Evolutionary conservation across 2,329 filamentous ascomycete species (phyloP).

Genomic region (Alternaria tenuissima): DNA sequence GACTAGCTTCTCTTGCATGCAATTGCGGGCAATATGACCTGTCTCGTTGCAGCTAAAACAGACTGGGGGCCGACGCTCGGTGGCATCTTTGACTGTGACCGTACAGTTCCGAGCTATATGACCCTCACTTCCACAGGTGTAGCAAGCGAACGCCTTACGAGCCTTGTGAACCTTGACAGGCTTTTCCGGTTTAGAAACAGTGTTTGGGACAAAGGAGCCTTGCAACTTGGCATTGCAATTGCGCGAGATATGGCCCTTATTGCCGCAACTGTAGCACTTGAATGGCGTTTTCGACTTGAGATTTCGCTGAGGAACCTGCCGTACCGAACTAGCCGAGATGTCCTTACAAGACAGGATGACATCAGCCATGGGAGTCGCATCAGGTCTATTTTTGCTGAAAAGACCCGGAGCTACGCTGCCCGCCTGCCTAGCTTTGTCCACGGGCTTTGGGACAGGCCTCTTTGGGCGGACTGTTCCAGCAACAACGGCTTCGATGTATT

Average conservation of each 20-base stretch:
- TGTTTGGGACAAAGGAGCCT: background rate
- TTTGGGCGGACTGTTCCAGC: background rate
- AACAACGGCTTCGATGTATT: constrained; percentile 1
- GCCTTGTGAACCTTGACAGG: background rate
- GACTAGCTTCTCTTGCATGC: background rate
- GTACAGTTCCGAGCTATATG: background rate
- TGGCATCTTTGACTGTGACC: background rate
- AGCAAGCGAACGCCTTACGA: background rate
- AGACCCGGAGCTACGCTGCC: background rate
- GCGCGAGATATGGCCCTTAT: background rate
- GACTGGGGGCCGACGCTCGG: background rate
- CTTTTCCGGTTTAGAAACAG: background rate
- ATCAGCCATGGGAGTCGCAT: background rate
- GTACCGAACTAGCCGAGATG: background rate
- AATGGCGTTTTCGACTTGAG: background rate
- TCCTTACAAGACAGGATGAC: background rate
- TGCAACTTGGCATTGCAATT: background rate
- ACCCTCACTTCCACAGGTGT: constrained; percentile 1
- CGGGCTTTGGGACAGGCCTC: too few species aligned
- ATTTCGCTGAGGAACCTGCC: background rate
- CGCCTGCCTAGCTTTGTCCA: background rate
- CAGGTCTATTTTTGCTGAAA: background rate
- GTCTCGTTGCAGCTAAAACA: constrained; percentile 12
- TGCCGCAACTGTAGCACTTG: background rate
- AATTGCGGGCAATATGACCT: constrained; percentile 16